Base-by-base conservation (phyloP, 306 rosid species). In the Parietaria judaica region DNA sequence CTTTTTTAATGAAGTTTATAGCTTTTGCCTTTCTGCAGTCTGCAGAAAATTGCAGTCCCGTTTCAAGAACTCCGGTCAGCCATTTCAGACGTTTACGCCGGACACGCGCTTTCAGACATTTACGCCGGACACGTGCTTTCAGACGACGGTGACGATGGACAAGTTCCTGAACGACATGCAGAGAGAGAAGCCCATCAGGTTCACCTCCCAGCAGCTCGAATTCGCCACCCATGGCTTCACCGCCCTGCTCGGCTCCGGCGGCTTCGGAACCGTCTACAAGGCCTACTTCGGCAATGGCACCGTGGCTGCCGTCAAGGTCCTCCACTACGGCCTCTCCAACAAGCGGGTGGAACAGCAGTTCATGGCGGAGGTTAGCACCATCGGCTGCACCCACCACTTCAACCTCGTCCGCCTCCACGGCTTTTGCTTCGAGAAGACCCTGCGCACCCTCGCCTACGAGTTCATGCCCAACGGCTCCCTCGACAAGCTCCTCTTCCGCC, bases 301-400 rank as follows among this genome's bases (percentile, higher is more conserved):
- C 6, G 45, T 49, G 1, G 76, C 73, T 0, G 86, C 81, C 1
- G 84, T 78, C 39, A 84, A 84, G 72, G 84, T 78, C 69, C 54
- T 78, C 17, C 12, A 64, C 3, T 0, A 23, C 31, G 78, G 68
- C 0, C 58, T 35, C 59, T 65, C 76, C 0, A 46, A 68, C 44
- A 75, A 61, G 70, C 68, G 38, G 72, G 72, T 81, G 0, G 78
- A 83, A 16, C 68, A 72, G 17, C 74, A 78, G 54, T 78, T 78
- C 59, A 78, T 65, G 78, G 78, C 72, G 14, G 31, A 23, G 31
- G 31, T 23, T 2, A 23, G 31, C 31, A 23, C 31, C 31, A 23
- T 23, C 31, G 31, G 31, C 31, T 2, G 31, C 31, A 23, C 31
- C 31, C 31, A 23, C 31, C 88, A 83, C 52, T 74, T 79, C 51